Percentiles rank a stretch among this genome's conserved stretches.
Evolutionary conservation across 768 basidiomycete genomes (phyloP).

Genomic region (Erythrobasidium yunnanense): DNA sequence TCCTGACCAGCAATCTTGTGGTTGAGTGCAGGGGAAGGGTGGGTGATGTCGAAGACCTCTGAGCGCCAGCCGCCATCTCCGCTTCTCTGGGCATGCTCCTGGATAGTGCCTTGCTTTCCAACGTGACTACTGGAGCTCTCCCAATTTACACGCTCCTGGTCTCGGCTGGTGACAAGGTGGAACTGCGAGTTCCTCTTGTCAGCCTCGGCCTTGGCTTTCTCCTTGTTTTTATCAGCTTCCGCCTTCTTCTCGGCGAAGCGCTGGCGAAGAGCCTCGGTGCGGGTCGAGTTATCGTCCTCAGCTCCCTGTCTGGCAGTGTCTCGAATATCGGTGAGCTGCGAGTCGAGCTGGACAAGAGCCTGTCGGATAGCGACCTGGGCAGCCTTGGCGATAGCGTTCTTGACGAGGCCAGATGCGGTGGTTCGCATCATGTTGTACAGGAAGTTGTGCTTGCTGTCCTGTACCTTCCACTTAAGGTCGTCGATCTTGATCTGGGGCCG

Average conservation of each 20-base stretch:
- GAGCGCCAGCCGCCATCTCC: neutral
- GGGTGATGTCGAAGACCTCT: conserved; percentile 23
- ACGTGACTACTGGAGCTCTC: conserved; percentile 63
- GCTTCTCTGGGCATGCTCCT: conserved; percentile 41
- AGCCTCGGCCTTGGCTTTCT: conserved; percentile 43
- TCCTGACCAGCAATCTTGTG: neutral
- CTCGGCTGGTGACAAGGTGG: conserved; percentile 66
- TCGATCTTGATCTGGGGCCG: conserved; percentile 69
- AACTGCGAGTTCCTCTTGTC: conserved; percentile 48
- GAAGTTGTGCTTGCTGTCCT: conserved; percentile 80
- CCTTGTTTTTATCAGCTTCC: conserved; percentile 45
- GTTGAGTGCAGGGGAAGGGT: neutral
- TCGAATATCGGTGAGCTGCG: conserved; percentile 77
- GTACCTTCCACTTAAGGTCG: conserved; percentile 75
- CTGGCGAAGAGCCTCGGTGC: conserved; percentile 53
- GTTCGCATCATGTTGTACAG: conserved; percentile 75
- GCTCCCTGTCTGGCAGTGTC: conserved; percentile 62
- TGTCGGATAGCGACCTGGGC: conserved; percentile 60
- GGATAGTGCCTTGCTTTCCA: conserved; percentile 49
- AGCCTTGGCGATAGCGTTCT: conserved; percentile 58
- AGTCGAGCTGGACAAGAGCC: conserved; percentile 75
- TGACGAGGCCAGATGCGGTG: conserved; percentile 69
- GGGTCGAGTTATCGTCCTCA: conserved; percentile 44
- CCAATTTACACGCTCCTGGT: conserved; percentile 53
- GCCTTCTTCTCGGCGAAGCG: conserved; percentile 57